Base-by-base conservation (phyloP, 768 basidiomycete species). In the Rhodocollybia butyracea region DNA sequence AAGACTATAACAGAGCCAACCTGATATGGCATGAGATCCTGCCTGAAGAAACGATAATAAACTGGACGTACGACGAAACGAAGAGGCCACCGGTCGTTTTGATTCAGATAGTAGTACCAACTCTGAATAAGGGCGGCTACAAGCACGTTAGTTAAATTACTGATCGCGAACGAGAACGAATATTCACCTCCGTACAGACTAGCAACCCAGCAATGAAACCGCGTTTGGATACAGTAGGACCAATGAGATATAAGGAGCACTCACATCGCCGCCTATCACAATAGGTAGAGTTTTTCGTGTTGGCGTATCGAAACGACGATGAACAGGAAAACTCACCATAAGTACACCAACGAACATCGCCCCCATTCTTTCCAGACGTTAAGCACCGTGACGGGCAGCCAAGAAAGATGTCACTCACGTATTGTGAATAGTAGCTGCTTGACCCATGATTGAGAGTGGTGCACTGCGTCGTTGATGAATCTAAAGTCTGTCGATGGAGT, bases 61-160 rank as follows among this genome's bases (percentile, higher is more conserved):
- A 8, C 21, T 45, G 5, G 19, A 17, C 48, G 22, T 12, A 50
- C 48, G 32, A 50, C 12, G 12, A 8, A 5, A 34, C 48, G 31
- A 15, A 50, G 48, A 24, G 48, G 48, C 48, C 48, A 50, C 26
- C 48, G 48, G 21, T 50, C 48, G 32, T 50, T 38, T 50, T 50
- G 48, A 34, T 50, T 31, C 7, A 50, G 19, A 38, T 50, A 50
- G 26, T 50, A 50, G 34, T 50, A 50, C 48, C 48, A 50, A 22
- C 32, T 24, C 48, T 50, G 48, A 38, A 50, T 50, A 34, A 31
- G 38, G 11, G 48, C 48, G 13, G 48, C 48, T 50, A 10, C 13
- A 34, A 38, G 34, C 48, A 12, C 39, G 17, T 10, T 6, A 40
- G 6, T 40, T 40, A 40, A 17, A n/a, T 19, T 13, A 8, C 8